Conservation (phyloP, 495 filamentous ascomycete species). For the Penicillium coffeae region DNA sequence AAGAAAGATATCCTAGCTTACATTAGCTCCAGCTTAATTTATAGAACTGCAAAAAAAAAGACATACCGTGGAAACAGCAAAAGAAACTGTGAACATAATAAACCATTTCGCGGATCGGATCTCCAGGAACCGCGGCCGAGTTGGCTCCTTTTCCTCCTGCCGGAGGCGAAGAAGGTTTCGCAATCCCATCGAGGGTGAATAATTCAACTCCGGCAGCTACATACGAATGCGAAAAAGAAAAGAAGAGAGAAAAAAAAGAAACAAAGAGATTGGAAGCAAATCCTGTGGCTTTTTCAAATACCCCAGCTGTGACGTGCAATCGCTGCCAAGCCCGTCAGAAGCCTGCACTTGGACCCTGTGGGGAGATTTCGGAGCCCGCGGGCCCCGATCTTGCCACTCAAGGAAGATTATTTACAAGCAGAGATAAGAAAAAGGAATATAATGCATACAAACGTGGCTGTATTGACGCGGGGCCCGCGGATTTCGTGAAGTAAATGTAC, state of each 20-base stretch:
- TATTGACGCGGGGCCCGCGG: too few species aligned
- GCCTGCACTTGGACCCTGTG: too few species aligned
- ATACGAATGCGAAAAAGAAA: background rate
- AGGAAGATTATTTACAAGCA: too few species aligned
- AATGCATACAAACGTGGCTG: background rate
- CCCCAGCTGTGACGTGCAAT: too few species aligned
- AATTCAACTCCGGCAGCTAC: background rate
- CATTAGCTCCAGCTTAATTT: background rate
- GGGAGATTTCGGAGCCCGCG: constrained; percentile 25
- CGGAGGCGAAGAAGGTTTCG: constrained; percentile 1
- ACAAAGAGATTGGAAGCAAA: too few species aligned
- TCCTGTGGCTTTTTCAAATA: too few species aligned
- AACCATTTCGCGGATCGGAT: constrained; percentile 27
- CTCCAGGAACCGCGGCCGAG: constrained; percentile 20
- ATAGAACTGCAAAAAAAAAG: background rate
- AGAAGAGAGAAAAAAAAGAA: background rate
- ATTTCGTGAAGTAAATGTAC: background rate
- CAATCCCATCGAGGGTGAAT: constrained; percentile 3
- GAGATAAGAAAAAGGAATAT: too few species aligned
- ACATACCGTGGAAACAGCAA: constrained; percentile 19
- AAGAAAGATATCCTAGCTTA: constrained; percentile 64
- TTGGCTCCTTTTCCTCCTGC: constrained; percentile 4
- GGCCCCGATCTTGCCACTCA: constrained; percentile 8
- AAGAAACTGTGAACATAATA: constrained; percentile 25
- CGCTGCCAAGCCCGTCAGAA: too few species aligned